phyloP scores from a whole-genome alignment of 2,329 filamentous ascomycete species.

The Fusarium beomiforme region DNA sequence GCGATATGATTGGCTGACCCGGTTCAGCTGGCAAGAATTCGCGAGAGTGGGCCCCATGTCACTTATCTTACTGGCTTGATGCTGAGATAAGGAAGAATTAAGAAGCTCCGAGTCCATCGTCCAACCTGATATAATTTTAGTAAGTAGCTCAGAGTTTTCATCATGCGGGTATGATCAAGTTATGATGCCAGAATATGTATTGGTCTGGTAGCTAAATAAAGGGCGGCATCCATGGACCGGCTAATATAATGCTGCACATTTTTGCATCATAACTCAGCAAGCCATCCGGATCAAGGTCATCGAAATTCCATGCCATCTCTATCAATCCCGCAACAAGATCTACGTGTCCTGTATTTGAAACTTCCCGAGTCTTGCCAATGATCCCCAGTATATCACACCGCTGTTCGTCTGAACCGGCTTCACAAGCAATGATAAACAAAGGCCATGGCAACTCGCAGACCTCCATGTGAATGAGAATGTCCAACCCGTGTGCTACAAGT shows the following conservation, averaged over 20 bases:
- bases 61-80: rapidly evolving
- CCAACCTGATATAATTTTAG: too few relatives aligned
- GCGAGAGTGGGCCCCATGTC: background rate
- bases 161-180: too few relatives aligned
- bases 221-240: background rate
- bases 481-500: background rate
- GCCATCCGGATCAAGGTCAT: background rate
- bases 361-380: background rate
- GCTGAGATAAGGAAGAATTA: too few relatives aligned
- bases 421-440: background rate
- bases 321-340: background rate
- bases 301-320: background rate
- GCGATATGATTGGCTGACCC: background rate
- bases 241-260: background rate
- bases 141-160: too few relatives aligned
- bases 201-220: background rate
- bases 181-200: background rate
- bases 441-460: background rate
- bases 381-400: background rate
- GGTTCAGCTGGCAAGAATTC: background rate
- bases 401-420: background rate
- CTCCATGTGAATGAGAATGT: background rate
- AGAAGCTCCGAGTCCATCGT: too few relatives aligned
- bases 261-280: background rate
- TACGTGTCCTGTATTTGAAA: background rate